Evolutionary conservation across 768 basidiomycete genomes (phyloP), one percentile per base, ranked within the genome.

Genomic region (Russula lepida): DNA sequence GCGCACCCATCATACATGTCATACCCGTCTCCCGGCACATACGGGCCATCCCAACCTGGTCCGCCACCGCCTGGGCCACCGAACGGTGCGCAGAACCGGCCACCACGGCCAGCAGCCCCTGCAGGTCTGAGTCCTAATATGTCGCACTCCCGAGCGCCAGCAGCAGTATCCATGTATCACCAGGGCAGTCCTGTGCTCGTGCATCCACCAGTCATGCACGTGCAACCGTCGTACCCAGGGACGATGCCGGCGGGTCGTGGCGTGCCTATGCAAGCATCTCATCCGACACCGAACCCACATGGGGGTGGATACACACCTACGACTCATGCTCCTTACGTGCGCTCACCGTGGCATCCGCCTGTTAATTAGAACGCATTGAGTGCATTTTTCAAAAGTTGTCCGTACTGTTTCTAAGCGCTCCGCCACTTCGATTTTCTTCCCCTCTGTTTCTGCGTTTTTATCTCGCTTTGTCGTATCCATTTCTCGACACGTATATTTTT

Each of bases 151-250:
- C 73, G 79, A 54, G 71, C 71, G 47, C 72, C 69, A 41, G 68
- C 67, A 7, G 69, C 77, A 3, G 43, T 53, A 19, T 30, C 59
- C 17, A 84, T 89, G 80, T 89, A 88, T 70, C 78, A 88, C 70
- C 78, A 77, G 6, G 73, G 79, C 39, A 89, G 86, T 68, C 88
- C 88, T 12, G 82, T 84, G 19, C 70, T 90, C 70, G 81, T 90
- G 76, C 86, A 75, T 53, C 69, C 76, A 6, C 77, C 76, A 33
- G 77, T 54, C 50, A 67, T 41, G 60, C 69, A 46, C 70, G 71
- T 74, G 56, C 64, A 57, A 37, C 74, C 73, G 23, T 68, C 74
- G 1, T 78, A 78, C 55, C 48, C 69, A 9, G 54, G 59, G 32
- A 3, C 58, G n/a, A 59, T 51, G 57, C 68, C 66, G 6, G 63